Evolutionary conservation across 2,329 filamentous ascomycete species (phyloP).

Genomic region (Nothophaeocryptopus gaeumannii): DNA sequence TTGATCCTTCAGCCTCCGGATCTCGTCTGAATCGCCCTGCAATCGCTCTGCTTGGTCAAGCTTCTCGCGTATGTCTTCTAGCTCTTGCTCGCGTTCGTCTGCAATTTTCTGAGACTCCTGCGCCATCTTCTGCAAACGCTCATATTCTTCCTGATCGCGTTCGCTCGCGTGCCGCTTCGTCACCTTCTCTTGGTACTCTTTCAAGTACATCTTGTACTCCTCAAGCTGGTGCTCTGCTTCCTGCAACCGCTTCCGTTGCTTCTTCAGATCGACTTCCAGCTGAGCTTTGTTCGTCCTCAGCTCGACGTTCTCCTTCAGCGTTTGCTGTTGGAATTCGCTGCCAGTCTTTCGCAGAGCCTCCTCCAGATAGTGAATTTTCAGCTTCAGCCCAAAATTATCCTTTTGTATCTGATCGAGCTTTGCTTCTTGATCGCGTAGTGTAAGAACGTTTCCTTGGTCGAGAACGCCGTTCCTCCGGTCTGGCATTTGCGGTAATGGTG

Average conservation of each 20-base stretch:
- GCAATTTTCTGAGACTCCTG: conserved; percentile 42
- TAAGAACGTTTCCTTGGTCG: conserved; percentile 85
- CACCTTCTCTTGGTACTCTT: conserved; percentile 77
- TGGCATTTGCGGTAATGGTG: conserved; percentile 70
- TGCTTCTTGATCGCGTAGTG: conserved; percentile 89
- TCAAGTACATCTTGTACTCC: conserved; percentile 74
- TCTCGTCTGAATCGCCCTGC: conserved; percentile 31
- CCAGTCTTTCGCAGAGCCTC: conserved; percentile 84
- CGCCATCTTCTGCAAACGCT: conserved; percentile 44
- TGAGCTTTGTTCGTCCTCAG: conserved; percentile 90
- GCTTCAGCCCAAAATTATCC: conserved; percentile 94
- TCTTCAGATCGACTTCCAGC: conserved; percentile 80
- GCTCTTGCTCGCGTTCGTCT: conserved; percentile 43
- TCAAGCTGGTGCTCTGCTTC: conserved; percentile 85
- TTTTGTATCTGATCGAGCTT: conserved; percentile 94
- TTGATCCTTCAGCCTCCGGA: conserved; percentile 46
- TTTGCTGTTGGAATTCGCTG: conserved; percentile 82
- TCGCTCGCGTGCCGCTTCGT: conserved; percentile 71
- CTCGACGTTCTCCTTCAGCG: conserved; percentile 91
- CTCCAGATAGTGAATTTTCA: conserved; percentile 96
- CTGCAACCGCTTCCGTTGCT: conserved; percentile 79
- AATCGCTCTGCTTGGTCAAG: conserved; percentile 39
- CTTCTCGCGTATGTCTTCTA: conserved; percentile 42
- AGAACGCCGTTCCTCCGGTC: conserved; percentile 61
- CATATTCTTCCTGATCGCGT: conserved; percentile 62